Evolutionary conservation across 768 basidiomycete genomes (phyloP).

Genomic region (Leccinum arenicola): DNA sequence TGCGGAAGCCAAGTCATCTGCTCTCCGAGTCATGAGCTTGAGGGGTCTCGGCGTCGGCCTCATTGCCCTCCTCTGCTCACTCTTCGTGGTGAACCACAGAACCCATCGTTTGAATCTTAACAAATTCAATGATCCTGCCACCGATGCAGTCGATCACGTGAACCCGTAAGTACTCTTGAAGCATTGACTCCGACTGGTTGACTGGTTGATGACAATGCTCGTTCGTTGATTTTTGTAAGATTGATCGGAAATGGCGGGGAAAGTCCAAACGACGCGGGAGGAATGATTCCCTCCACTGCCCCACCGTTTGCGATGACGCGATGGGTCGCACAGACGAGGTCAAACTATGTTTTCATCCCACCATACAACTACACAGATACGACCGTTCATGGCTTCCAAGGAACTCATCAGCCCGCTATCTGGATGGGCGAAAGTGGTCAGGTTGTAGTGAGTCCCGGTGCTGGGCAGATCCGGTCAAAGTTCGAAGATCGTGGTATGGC

Average conservation of each 20-base stretch:
- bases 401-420: conserved; percentile 81
- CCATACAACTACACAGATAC: conserved; percentile 66
- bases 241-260: conserved; percentile 74
- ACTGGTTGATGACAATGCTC: not conserved
- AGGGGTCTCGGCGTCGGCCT: conserved; percentile 13
- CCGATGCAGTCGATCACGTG: conserved; percentile 43
- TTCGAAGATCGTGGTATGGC: conserved; percentile 60
- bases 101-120: conserved; percentile 11
- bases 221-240: conserved; percentile 21
- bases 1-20: not conserved
- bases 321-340: conserved; percentile 79
- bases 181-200: conserved; percentile 10
- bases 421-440: conserved; percentile 85
- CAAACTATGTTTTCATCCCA: conserved; percentile 71
- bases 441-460: conserved; percentile 59
- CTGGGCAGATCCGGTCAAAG: conserved; percentile 43
- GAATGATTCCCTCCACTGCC: conserved; percentile 74
- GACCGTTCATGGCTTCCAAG: conserved; percentile 70
- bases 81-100: conserved; percentile 13
- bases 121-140: conserved; percentile 28
- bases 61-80: conserved; percentile 12
- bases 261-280: conserved; percentile 67
- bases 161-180: too few relatives aligned
- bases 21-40: not conserved
- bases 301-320: conserved; percentile 86